Base-by-base conservation (phyloP, 345 rosid species). In the Melastoma malabathricum region DNA sequence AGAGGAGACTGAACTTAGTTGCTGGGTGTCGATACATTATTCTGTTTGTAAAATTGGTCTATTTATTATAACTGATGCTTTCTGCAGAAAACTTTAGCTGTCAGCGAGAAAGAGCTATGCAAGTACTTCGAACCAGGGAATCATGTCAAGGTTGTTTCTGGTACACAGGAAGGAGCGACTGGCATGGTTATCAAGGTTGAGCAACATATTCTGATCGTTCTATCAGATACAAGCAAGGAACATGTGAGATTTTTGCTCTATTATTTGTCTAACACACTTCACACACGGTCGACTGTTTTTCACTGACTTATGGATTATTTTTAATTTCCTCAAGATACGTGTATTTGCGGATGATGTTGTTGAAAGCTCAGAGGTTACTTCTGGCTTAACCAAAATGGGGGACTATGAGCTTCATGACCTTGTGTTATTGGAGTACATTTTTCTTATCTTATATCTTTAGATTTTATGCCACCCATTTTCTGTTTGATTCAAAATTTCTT, bases 181-280 rank as follows among this genome's bases (percentile, higher is more conserved):
- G 98, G 98, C 59, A 92, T 92, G 98, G 95, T 92, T 59, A 74
- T 92, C 51, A 87, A 87, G 77, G 98, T 87, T 64, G 98, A 87
- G 51, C 95, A 84, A 56, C 98, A 92, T 67, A 88, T 83, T 48
- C 95, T 92, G 55, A 77, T 84, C 57, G 71, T 92, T 71, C 63
- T 84, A 51, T 84, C 95, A 18, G 96, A 87, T 68, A 87, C 98
- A 5, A 87, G 93, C 14, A 92, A 87, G 74, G 96, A 92, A 70
- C 81, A 87, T 69, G 97, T 87, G 68, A 85, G 51, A 14, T 66
- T 59, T 68, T 27, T 59, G 45, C 48, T 67, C 73, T 87, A 97
- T 75, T 87, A 15, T 34, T 34, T 34, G 12, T 34, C 41, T 34
- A 34, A 31, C 7, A 27, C 31, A 31, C 3, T 9, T 31, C 82